Base-by-base conservation (phyloP, 2,329 filamentous ascomycete species). In the Ceratocystis cacaofunesta region DNA sequence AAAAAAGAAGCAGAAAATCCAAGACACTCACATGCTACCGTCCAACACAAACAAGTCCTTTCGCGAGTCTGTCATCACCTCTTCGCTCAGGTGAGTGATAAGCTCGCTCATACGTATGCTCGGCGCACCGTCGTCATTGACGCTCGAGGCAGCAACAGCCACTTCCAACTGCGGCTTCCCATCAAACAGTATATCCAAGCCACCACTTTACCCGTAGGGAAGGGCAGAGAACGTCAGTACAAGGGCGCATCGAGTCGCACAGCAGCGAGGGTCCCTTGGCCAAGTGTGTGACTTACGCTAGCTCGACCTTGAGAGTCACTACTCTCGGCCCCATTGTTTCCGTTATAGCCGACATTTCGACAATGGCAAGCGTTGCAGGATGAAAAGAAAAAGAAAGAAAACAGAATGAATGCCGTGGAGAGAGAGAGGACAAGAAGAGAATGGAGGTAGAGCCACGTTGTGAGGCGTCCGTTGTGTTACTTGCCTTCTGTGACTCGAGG, bases 161-260 rank as follows among this genome's bases (percentile, higher is more conserved):
- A 99, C 74, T 25, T 79, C 77, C 73, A 92, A 89, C 70, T 85
- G 87, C 65, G 87, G 84, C 75, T 90, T 80, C 73, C 96, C 87
- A 41, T 86, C 85, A 77, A 99, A 99, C 69, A 99, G 86, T 78
- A 96, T 88, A 77, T 99, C 94, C 19, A 99, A 83, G 25, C 94
- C 94, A 68, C 94, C 94, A 69, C 94, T 92, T 70, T 58, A 28
- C 55, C 32, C 19, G 28, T 28, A 52, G 36, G 36, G 10, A 52
- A 52, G 48, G 22, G 7, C 7, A 52, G n/a, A 52, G 22, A 22
- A 52, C 48, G 48, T 52, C n/a, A 52, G 48, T 25, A 52, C 22
- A 57, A 25, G 48, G 19, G n/a, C 48, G 52, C 17, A 7, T 17
- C 8, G 5, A 57, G 52, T 30, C 15, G 10, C 6, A 15, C 22